A percentile compares a stretch with the other conserved stretches of the same genome.
These are phyloP conservation scores for Alternaria triticina DNA, from an alignment of 2,329 filamentous ascomycete genomes.

Conservation along the genomic window DNA sequence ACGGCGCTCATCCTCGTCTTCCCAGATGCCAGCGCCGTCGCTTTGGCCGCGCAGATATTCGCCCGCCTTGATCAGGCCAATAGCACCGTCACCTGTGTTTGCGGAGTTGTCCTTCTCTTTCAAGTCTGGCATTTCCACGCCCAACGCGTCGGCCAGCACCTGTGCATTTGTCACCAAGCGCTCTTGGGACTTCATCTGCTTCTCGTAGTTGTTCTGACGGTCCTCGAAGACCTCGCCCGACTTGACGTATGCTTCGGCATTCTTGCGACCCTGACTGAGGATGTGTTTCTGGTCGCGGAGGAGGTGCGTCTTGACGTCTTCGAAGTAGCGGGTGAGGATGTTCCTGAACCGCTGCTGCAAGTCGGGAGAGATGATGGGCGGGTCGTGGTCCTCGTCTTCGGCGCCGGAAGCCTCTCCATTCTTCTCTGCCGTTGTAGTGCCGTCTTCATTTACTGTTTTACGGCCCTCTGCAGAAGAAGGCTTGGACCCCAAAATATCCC, in stretches of 20 bases:
- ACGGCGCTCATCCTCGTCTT: slow-evolving; percentile 95
- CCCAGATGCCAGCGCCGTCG: slow-evolving; percentile 95
- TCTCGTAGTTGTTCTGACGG: slow-evolving; percentile 93
- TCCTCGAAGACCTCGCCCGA: slow-evolving; percentile 99
- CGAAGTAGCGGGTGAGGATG: slow-evolving; percentile 85
- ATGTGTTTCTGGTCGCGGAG: slow-evolving; percentile 91
- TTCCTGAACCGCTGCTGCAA: slow-evolving; percentile 85
- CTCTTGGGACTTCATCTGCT: slow-evolving; percentile 89
- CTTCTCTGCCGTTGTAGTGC: slow-evolving; percentile 65
- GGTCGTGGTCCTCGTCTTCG: slow-evolving; percentile 66
- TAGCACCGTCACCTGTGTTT: slow-evolving; percentile 72
- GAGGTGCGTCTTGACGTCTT: slow-evolving; percentile 89
- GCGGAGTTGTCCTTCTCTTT: slow-evolving; percentile 79
- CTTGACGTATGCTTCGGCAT: slow-evolving; percentile 97
- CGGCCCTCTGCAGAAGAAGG: slow-evolving; percentile 75
- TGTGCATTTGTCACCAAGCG: slow-evolving; percentile 90
- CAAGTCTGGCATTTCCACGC: slow-evolving; percentile 91
- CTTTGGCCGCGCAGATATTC: slow-evolving; percentile 90
- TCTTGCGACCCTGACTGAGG: slow-evolving; percentile 84
- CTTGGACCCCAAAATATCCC: slow-evolving; percentile 89
- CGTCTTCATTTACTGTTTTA: slow-evolving; percentile 83
- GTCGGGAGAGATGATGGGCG: slow-evolving; percentile 76
- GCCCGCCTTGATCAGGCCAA: slow-evolving; percentile 91
- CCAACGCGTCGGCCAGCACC: slow-evolving; percentile 84
- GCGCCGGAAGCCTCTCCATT: slow-evolving; percentile 58